Evolutionary conservation across 495 filamentous ascomycete genomes (phyloP), one percentile per base, ranked within the genome.

Genomic region (Pyronema omphalodes): DNA sequence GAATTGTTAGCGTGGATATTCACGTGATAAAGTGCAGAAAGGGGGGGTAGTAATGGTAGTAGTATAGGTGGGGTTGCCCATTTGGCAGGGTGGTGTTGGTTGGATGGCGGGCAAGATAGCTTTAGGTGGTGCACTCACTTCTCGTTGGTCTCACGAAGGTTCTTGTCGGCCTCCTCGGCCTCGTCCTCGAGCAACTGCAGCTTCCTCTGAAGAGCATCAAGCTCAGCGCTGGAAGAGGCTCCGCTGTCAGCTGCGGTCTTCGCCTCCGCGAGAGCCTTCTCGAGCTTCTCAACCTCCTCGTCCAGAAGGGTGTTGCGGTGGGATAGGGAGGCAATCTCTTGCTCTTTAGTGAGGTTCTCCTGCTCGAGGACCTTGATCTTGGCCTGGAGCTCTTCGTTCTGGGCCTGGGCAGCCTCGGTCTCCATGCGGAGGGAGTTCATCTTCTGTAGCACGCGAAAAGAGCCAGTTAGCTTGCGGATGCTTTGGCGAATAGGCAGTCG

Each of bases 101-200:
- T 6, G 23, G 44, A 43, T 23, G 9, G 35, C 36, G 44, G 17
- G 14, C 36, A 43, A 29, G 23, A 29, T 29, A 29, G 23, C 23
- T 29, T 29, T 5, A 5, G 23, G 1, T 1, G 50, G 48, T 29
- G 34, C 37, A 69, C 85, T 66, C 81, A 95, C 91, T 95, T 96
- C 71, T 98, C 93, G 68, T 94, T 95, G 56, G 87, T 85, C 74
- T 95, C 91, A 64, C 93, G 80, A 64, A 95, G 73, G 58, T 82
- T 91, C 79, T 83, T 84, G 68, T 98, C 93, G 49, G 86, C 84
- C 68, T 88, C 79, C 73, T 98, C 91, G 55, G 86, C 86, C 74
- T 98, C 91, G 69, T 96, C 91, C 74, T 98, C 91, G 55, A 96
- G 76, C 62, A 98, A 71, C 77, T 94, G 86, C 66, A 96, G 71